Evolutionary conservation across 1,139 yeast species (phyloP).

Genomic region (Zygosaccharomyces sapae): DNA sequence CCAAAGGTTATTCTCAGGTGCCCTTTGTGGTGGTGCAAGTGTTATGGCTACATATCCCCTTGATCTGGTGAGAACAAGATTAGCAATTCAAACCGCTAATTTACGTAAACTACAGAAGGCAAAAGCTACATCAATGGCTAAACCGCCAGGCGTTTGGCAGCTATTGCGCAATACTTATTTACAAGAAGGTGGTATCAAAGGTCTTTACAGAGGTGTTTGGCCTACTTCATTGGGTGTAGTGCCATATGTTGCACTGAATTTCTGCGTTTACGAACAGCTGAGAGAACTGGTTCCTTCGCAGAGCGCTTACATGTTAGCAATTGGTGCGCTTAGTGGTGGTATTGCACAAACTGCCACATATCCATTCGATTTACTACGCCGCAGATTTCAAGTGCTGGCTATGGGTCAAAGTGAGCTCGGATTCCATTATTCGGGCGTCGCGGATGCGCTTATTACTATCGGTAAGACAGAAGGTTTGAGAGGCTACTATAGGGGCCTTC

Average conservation of each 20-base stretch:
- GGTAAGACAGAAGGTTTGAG: slow-evolving; percentile 66
- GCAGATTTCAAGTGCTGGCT: slow-evolving; percentile 85
- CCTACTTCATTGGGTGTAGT: slow-evolving; percentile 95
- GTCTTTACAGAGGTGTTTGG: slow-evolving; percentile 76
- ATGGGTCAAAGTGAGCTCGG: slow-evolving; percentile 71
- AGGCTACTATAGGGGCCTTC: slow-evolving; percentile 85
- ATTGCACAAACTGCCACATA: slow-evolving; percentile 76
- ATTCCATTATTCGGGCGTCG: slow-evolving; percentile 68
- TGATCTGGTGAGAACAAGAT: slow-evolving; percentile 84
- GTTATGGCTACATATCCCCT: slow-evolving; percentile 87
- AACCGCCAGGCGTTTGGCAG: slow-evolving; percentile 66
- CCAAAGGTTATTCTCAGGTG: slow-evolving; percentile 72
- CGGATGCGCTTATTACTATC: slow-evolving; percentile 66
- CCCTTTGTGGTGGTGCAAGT: slow-evolving; percentile 73
- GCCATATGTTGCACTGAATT: slow-evolving; percentile 91
- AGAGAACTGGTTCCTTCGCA: slow-evolving; percentile 47
- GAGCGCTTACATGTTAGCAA: slow-evolving; percentile 45
- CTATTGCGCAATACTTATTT: slow-evolving; percentile 57
- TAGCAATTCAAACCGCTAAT: slow-evolving; percentile 85
- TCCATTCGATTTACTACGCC: slow-evolving; percentile 83
- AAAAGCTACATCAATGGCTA: slow-evolving; percentile 35
- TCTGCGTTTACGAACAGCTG: slow-evolving; percentile 79
- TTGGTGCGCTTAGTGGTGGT: slow-evolving; percentile 90
- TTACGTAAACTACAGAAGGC: slow-evolving; percentile 50
- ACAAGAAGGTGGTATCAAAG: slow-evolving; percentile 77